Evolutionary conservation across 345 rosid species (phyloP), one percentile per base, ranked within the genome.

Genomic region (Gossypium thurberi): DNA sequence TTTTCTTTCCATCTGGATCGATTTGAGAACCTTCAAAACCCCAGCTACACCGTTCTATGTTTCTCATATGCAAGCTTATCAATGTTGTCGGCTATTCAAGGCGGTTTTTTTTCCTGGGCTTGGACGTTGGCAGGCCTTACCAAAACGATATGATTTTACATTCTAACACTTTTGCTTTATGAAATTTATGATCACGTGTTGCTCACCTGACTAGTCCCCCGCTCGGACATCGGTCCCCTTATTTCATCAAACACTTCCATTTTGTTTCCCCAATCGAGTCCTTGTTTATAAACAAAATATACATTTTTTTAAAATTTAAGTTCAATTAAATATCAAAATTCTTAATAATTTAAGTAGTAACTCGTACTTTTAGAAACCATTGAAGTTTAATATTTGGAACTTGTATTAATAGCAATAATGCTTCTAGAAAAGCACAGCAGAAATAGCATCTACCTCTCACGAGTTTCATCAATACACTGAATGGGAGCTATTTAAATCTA

Each of bases 1-100:
- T 67, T 25, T 69, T 63, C 78, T 76, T 68, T 76, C 77, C 84
- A 50, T 57, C 26, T 55, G 26, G 25, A 57, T 23, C 28, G 75
- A 33, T 33, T 5, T 33, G 40, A 1, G 40, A 33, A 33, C 7
- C 40, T 33, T 33, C 40, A 6, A 33, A 33, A 33, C 40, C 40
- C 40, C 40, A 33, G 40, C 7, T 33, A 33, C 40, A 33, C 40
- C 40, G 40, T 33, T 33, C 40, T 5, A 5, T 33, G 7, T 33
- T 33, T 33, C 7, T 33, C 2, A 26, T 4, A 33, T 33, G 40
- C 6, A 33, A 5, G 40, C 40, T 33, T 5, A 47, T 47, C 13
- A 47, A 11, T 2, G 51, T 0, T 47, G 51, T 47, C 51, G 51
- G 51, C 51, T 50, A 50, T 15, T 50, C 55, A 50, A 13, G n/a